Conservation (phyloP, 495 filamentous ascomycete species). For the Xylaria venustula region DNA sequence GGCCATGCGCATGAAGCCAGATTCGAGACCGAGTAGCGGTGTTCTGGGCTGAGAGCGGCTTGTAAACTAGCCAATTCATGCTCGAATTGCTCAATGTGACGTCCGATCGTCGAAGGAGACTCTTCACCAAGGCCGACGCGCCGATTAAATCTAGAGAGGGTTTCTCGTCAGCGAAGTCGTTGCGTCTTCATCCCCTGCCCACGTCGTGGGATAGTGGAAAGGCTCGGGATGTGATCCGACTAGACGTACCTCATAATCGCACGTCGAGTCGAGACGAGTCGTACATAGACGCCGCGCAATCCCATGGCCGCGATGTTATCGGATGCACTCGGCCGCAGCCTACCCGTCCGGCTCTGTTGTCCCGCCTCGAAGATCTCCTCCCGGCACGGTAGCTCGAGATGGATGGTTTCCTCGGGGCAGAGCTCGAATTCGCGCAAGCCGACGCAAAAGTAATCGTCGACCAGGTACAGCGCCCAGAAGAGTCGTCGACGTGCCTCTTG, state of each 20-base stretch:
- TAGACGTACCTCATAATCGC: conserved; percentile 24
- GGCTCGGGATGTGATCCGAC: neutral
- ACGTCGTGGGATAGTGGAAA: too few relatives aligned
- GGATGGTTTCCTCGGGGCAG: conserved; percentile 28
- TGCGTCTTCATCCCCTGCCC: neutral
- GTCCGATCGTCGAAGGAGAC: conserved; percentile 19
- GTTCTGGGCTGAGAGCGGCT: conserved; percentile 10
- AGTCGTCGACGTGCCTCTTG: conserved; percentile 30
- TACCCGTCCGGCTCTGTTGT: conserved; percentile 16
- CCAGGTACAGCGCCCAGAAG: conserved; percentile 29
- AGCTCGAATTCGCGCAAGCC: conserved; percentile 30
- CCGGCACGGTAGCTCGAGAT: conserved; percentile 28
- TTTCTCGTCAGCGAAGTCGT: neutral
- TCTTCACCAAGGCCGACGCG: conserved; percentile 24
- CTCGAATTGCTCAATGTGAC: conserved; percentile 20
- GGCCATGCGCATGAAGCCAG: conserved; percentile 17
- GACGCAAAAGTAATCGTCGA: conserved; percentile 28
- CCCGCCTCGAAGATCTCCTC: conserved; percentile 27
- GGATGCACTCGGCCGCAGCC: conserved; percentile 12
- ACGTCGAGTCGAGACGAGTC: conserved; percentile 22
- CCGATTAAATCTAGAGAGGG: conserved; percentile 16
- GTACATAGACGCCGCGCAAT: conserved; percentile 22
- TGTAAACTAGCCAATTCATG: conserved; percentile 14
- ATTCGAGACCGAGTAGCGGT: conserved; percentile 22
- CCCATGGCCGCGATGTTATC: conserved; percentile 12